These are phyloP conservation scores for Cladophialophora exuberans DNA, from an alignment of 2,329 filamentous ascomycete species.

Conservation along the genomic window DNA sequence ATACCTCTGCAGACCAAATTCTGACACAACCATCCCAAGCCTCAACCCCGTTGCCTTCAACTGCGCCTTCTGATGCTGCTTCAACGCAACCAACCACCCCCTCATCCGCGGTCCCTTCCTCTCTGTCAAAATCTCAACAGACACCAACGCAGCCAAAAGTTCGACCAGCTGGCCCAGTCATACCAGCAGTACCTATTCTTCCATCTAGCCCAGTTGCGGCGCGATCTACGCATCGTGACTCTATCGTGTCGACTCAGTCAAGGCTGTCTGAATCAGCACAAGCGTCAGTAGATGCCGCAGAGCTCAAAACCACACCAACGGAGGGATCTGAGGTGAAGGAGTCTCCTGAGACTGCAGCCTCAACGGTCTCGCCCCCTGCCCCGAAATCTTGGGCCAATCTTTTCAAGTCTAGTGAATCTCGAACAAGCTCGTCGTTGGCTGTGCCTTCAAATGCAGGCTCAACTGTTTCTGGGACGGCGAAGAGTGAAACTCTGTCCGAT, in stretches of 20 bases:
- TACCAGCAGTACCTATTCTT: conserved; percentile 56
- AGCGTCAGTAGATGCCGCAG: conserved; percentile 12
- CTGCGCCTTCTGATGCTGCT: conserved; percentile 60
- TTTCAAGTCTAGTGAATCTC: conserved; percentile 56
- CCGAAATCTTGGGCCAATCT: conserved; percentile 72
- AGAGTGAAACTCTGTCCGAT: conserved; percentile 69
- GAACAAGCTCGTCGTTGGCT: conserved; percentile 36
- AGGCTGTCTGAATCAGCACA: conserved; percentile 36
- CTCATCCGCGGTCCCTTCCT: conserved; percentile 51
- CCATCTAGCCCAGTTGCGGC: conserved; percentile 42
- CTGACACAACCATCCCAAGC: conserved; percentile 51
- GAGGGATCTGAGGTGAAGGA: conserved; percentile 9
- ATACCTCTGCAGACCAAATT: conserved; percentile 15
- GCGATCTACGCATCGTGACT: conserved; percentile 43
- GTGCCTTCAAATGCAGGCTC: conserved; percentile 27
- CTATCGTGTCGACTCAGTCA: conserved; percentile 40
- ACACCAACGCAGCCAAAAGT: conserved; percentile 38
- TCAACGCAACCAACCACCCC: conserved; percentile 60
- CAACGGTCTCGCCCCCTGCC: conserved; percentile 46
- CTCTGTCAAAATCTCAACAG: conserved; percentile 37
- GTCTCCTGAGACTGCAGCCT: conserved; percentile 40
- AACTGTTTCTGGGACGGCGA: conserved; percentile 45
- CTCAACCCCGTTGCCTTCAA: conserved; percentile 62
- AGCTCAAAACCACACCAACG: conserved; percentile 11
- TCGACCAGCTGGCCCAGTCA: conserved; percentile 40